Base-by-base conservation (phyloP, 257 asterid genomes). In the Phtheirospermum japonicum region DNA sequence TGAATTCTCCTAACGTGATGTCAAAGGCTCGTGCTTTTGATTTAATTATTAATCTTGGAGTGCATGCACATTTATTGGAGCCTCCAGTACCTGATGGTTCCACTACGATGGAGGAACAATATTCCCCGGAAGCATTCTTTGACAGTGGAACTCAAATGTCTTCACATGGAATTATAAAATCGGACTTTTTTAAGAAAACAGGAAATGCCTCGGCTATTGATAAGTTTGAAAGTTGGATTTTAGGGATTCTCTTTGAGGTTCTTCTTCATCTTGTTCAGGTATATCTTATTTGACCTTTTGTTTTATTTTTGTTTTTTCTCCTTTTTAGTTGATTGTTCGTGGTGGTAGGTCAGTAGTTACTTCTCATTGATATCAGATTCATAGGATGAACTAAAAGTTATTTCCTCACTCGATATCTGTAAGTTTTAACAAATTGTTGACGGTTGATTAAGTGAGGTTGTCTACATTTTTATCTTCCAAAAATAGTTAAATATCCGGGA, bases 261-360 rank as follows among this genome's bases (percentile, higher is more conserved):
- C 90, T 93, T 66, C 97, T 93, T 76, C 96, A 82, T 81, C 97
- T 93, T 70, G 99, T 93, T 67, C 97, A 93, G 97, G 99, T 93
- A 87, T 55, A 39, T 66, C 67, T 65, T 46, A 23, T 65, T 56
- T 62, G 54, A 50, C 19, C 57, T 50, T 9, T 13, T 50, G 54
- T 16, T 14, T 48, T 17, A 7, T 18, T 48, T 48, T 16, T 16
- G 0, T 18, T 7, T 50, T 18, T 18, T 49, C 56, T 50, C 32
- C 32, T 19, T 50, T n/a, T 19, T 50, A 50, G 57, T 50, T 18
- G 57, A 19, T 50, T 50, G 31, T 18, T 49, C 30, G 9, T 19
- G 57, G 57, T 20, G 13, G 31, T 18, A 20, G 57, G 18, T 50
- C 57, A 50, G 14, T 19, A 19, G n/a, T 30, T 20, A 50, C 57